phyloP scores from a whole-genome alignment of 257 asterid species.

The Rhazya stricta region DNA sequence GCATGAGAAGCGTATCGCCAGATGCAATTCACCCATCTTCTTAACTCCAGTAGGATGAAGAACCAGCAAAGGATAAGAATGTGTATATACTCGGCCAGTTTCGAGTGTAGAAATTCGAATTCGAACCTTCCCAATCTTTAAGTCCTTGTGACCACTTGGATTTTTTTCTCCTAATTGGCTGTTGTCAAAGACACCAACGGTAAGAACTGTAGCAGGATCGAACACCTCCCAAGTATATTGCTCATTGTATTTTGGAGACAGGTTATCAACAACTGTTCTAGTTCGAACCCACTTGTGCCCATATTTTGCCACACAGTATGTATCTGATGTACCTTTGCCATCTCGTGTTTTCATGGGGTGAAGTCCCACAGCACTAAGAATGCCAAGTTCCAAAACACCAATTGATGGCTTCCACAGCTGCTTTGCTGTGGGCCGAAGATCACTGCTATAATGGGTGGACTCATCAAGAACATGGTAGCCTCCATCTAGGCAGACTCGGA shows the following conservation, averaged over 20 bases:
- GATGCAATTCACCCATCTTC: conserved; percentile 89
- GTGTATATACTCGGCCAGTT: conserved; percentile 79
- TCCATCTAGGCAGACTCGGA: conserved; percentile 83
- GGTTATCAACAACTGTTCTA: conserved; percentile 72
- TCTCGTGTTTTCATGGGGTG: conserved; percentile 86
- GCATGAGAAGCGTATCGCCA: conserved; percentile 76
- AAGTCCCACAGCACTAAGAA: conserved; percentile 70
- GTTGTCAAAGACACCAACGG: conserved; percentile 86
- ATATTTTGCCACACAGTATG: conserved; percentile 85
- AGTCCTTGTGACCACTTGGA: conserved; percentile 47
- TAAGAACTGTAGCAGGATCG: conserved; percentile 84
- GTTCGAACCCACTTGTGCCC: conserved; percentile 91
- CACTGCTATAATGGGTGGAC: conserved; percentile 79
- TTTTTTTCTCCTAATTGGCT: conserved; percentile 55
- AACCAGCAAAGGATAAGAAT: conserved; percentile 74
- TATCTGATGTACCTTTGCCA: conserved; percentile 75
- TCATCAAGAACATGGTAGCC: conserved; percentile 95
- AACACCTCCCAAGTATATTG: conserved; percentile 92
- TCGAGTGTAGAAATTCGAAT: conserved; percentile 83
- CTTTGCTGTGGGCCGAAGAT: conserved; percentile 89
- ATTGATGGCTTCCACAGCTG: conserved; percentile 86
- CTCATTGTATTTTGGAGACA: conserved; percentile 75
- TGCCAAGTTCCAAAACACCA: conserved; percentile 70
- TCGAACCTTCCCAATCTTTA: conserved; percentile 83
- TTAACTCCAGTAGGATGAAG: conserved; percentile 80